Conservation (phyloP, 345 rosid species). For the Bretschneidera sinensis region DNA sequence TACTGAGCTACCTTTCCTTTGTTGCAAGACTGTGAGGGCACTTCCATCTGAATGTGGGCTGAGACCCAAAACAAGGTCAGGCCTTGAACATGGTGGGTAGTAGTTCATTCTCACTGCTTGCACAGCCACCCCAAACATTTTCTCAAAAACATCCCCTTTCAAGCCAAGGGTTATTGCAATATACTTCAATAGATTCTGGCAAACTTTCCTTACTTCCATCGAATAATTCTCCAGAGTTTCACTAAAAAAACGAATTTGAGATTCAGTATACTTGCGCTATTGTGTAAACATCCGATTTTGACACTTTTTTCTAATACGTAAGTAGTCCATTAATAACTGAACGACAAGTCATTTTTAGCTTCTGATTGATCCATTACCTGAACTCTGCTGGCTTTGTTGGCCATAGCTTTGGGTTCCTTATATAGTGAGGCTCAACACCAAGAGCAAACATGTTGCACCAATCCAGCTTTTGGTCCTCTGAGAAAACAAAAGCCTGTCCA, state of each 20-base stretch:
- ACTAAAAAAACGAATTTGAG: slow-evolving; percentile 27
- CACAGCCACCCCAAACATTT: slow-evolving; percentile 76
- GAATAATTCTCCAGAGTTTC: slow-evolving; percentile 69
- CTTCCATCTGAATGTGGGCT: slow-evolving; percentile 99
- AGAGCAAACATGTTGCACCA: slow-evolving; percentile 99
- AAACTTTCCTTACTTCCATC: slow-evolving; percentile 53
- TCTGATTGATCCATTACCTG: too few species aligned
- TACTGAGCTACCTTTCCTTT: slow-evolving; percentile 51
- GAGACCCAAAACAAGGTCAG: slow-evolving; percentile 91
- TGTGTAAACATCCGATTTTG: too few species aligned
- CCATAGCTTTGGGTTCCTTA: slow-evolving; percentile 80
- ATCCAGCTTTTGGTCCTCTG: slow-evolving; percentile 90
- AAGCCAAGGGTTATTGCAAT: slow-evolving; percentile 63
- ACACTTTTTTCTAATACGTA: too few species aligned
- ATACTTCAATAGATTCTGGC: slow-evolving; percentile 50
- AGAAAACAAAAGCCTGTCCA: slow-evolving; percentile 93
- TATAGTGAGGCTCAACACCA: slow-evolving; percentile 67
- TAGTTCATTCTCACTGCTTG: slow-evolving; percentile 99
- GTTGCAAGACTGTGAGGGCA: slow-evolving; percentile 91
- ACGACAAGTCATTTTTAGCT: too few species aligned
- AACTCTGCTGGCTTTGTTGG: slow-evolving; percentile 64
- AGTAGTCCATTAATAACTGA: too few species aligned
- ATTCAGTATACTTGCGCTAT: slow-evolving; percentile 1
- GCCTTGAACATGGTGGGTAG: slow-evolving; percentile 91
- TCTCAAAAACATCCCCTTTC: slow-evolving; percentile 49